A percentile compares a stretch with the other conserved stretches of the same genome.
Conservation (phyloP, 768 basidiomycete genomes). For the Pisolithus sp. region DNA sequence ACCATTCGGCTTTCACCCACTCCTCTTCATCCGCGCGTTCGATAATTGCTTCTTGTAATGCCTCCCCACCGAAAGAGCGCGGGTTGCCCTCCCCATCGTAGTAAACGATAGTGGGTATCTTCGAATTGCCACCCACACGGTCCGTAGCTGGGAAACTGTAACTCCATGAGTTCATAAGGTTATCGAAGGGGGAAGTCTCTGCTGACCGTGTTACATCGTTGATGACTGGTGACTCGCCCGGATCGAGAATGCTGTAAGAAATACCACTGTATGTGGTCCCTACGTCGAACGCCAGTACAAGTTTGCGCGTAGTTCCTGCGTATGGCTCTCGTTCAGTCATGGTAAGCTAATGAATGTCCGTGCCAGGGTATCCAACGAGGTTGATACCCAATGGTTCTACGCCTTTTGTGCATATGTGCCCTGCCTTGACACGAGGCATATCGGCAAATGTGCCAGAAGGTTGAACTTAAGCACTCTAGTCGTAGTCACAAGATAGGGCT, state of each 20-base stretch:
- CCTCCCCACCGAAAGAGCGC: conserved; percentile 41
- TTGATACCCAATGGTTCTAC: neutral
- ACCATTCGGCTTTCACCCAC: conserved; percentile 29
- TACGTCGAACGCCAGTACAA: conserved; percentile 47
- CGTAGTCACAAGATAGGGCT: neutral
- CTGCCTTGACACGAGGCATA: neutral
- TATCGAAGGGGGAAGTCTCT: neutral
- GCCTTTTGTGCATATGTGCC: neutral
- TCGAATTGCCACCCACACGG: conserved; percentile 40
- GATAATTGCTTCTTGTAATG: conserved; percentile 31
- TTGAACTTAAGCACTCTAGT: neutral
- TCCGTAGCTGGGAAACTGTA: conserved; percentile 43
- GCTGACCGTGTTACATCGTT: conserved; percentile 20
- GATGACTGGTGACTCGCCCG: conserved; percentile 22
- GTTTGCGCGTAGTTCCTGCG: conserved; percentile 33
- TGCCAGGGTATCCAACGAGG: neutral
- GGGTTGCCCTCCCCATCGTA: conserved; percentile 37
- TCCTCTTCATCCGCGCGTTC: conserved; percentile 36
- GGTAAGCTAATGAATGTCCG: neutral
- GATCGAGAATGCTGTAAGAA: conserved; percentile 34
- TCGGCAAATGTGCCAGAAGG: neutral
- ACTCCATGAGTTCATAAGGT: conserved; percentile 4
- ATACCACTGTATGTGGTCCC: conserved; percentile 49
- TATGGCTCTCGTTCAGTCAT: conserved; percentile 33
- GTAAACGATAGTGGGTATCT: conserved; percentile 45